Evolutionary conservation across 2,329 filamentous ascomycete species (phyloP).

Genomic region (Pseudogymnoascus sp.): DNA sequence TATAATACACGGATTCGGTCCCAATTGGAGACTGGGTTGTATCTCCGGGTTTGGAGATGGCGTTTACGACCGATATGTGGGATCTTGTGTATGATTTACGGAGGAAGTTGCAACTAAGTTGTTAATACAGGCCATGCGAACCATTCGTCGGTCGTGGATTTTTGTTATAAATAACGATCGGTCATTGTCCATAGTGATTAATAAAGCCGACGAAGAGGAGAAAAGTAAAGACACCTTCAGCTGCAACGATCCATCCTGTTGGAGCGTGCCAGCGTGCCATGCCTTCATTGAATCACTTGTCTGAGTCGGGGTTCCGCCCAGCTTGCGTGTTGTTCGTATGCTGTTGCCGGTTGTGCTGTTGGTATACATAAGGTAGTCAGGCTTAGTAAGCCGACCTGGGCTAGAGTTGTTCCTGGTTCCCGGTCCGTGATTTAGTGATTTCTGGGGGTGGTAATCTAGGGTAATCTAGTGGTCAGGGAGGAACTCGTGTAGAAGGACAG

Average conservation of each 20-base stretch:
- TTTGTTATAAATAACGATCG: background rate
- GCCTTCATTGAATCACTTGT: background rate
- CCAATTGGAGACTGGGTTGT: background rate
- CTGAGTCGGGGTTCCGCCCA: background rate
- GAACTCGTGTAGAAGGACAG: background rate
- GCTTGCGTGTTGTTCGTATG: background rate
- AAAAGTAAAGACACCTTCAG: background rate
- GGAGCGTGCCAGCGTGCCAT: background rate
- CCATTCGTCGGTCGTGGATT: background rate
- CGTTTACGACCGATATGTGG: background rate
- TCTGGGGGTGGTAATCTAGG: background rate
- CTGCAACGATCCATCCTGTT: slow-evolving; percentile 13
- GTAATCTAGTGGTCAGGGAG: no score
- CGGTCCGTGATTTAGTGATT: background rate
- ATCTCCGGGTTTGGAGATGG: background rate
- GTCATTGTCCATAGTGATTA: background rate
- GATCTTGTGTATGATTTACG: background rate
- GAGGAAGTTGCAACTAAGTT: background rate
- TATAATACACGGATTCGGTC: background rate
- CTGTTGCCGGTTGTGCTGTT: background rate
- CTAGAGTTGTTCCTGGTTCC: background rate
- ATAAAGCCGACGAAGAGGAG: background rate
- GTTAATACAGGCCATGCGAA: background rate
- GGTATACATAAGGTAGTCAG: background rate
- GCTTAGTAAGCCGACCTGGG: background rate